Base-by-base conservation (phyloP, 1,139 yeast species). In the Blastobotrys illinoisensis region DNA sequence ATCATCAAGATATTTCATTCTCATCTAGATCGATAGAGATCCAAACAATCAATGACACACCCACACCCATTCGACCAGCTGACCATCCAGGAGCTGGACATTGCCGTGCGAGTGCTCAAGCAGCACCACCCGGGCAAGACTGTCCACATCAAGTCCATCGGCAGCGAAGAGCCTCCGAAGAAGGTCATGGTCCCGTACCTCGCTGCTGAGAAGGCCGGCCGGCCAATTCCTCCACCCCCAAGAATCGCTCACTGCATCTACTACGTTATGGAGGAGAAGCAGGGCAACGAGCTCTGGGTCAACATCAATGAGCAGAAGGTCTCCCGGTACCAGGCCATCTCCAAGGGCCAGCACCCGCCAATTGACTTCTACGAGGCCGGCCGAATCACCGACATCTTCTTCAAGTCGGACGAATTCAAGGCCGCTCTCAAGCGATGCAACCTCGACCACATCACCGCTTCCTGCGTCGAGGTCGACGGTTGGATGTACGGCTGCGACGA, bases 401-500 rank as follows among this genome's bases (percentile, higher is more conserved):
- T 79, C 55, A 59, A 62, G 50, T 85, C 85, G 66, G 93, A 91
- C 21, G 59, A 64, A 5, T 82, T 86, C 57, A 77, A 85, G 72
- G 79, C 79, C 68, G 79, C 88, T 65, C 67, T 79, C 55, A 59
- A 62, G 50, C 64, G 86, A 81, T 71, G 80, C 79, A 77, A 80
- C 76, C 65, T 79, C 79, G 66, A 89, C 84, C 65, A 69, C 50
- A 64, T 62, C 32, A 60, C 61, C 51, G 74, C 85, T 54, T 62
- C 68, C 52, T 60, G 61, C 18, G 82, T 88, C 67, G 81, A 91
- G 85, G 63, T 86, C 86, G 96, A 88, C 68, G 91, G 95, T 52
- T 88, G 96, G 96, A 88, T 88, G 78, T 88, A 88, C 69, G 96
- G 95, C 63, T 85, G 89, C 46, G 91, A 86, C 68, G 77, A 85